A percentile compares a stretch with the other conserved stretches of the same genome.
These are phyloP conservation scores for Proliferodiscus dingleyae DNA, from an alignment of 2,329 filamentous ascomycete species.

Conservation along the genomic window DNA sequence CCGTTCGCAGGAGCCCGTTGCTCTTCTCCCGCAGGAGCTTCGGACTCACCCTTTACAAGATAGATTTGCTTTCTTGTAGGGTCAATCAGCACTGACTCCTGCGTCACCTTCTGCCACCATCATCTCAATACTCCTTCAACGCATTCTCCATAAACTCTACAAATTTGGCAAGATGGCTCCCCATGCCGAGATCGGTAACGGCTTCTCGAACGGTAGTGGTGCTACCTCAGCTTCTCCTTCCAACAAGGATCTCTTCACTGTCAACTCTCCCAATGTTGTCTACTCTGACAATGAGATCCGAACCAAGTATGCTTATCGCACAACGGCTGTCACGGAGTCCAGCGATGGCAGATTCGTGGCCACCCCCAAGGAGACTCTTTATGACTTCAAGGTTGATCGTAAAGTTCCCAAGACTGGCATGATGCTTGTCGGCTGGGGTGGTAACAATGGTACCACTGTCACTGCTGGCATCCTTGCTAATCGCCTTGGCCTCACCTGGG, in stretches of 20 bases:
- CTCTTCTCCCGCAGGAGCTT: slow-evolving; percentile 81
- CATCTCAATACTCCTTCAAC: slow-evolving; percentile 5
- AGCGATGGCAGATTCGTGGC: slow-evolving; percentile 75
- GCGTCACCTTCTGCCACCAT: not conserved
- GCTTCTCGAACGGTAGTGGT: slow-evolving; percentile 59
- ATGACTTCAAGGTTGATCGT: slow-evolving; percentile 97
- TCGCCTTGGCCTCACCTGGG: slow-evolving; percentile 79
- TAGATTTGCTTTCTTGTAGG: slow-evolving; percentile 39
- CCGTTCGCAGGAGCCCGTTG: slow-evolving; percentile 95
- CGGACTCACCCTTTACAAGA: slow-evolving; percentile 57
- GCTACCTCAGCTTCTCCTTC: slow-evolving; percentile 43
- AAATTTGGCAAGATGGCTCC: slow-evolving; percentile 70
- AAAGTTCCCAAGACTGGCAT: slow-evolving; percentile 88
- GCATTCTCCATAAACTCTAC: slow-evolving; percentile 13
- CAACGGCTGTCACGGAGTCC: slow-evolving; percentile 69
- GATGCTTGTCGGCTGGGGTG: slow-evolving; percentile 97
- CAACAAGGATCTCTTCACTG: slow-evolving; percentile 67
- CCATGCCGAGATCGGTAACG: slow-evolving; percentile 65
- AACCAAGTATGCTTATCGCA: slow-evolving; percentile 95
- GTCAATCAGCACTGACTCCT: slow-evolving; percentile 24
- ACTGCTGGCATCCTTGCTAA: slow-evolving; percentile 97
- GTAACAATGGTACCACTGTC: slow-evolving; percentile 97
- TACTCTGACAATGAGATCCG: slow-evolving; percentile 87
- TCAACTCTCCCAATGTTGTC: slow-evolving; percentile 85
- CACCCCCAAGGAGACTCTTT: slow-evolving; percentile 80